Evolutionary conservation across 257 asterid genomes (phyloP), one percentile per base, ranked within the genome.

Genomic region (Voacanga thouarsii): DNA sequence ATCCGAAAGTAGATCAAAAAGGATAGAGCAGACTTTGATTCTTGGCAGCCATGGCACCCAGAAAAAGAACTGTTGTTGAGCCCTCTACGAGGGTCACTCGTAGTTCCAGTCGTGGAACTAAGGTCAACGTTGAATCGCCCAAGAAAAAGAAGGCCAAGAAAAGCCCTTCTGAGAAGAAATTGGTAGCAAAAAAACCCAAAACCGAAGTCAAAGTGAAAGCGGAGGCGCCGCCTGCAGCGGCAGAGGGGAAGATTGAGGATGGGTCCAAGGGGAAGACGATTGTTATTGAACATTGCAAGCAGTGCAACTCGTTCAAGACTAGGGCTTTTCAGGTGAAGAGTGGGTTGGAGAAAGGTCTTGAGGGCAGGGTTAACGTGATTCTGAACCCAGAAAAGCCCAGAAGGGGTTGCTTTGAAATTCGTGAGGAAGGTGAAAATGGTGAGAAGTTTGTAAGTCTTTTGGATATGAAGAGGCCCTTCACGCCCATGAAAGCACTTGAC

Each of bases 321-420:
- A 81, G 97, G 83, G 98, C 98, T 71, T 0, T 80, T 8, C 81
- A 71, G 57, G 97, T 92, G 71, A 92, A 90, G 79, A 50, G 76
- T 0, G 98, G 84, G 71, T 16, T 94, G 83, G 94, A 94, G 86
- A 76, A 86, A 24, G 88, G 74, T 1, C 85, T 90, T 0, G 76
- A 39, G 44, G 96, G 94, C 15, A 90, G 87, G 3, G 88, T 94
- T 65, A 86, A 83, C 18, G 93, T 94, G 5, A 56, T 89, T 83
- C 82, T 94, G 80, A 94, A 92, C 90, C 91, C 92, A 0, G 96
- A 89, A 76, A 89, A 92, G 77, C 98, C 98, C 0, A 88, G 99
- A 53, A 86, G 84, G 83, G 99, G 98, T 12, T 95, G 99, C 81
- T 91, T 95, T 56, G 99, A 95, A 16, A 84, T 95, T 30, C 89